These are phyloP conservation scores for Rhodotorula toruloides DNA, from an alignment of 768 basidiomycete genomes.

Conservation along the genomic window DNA sequence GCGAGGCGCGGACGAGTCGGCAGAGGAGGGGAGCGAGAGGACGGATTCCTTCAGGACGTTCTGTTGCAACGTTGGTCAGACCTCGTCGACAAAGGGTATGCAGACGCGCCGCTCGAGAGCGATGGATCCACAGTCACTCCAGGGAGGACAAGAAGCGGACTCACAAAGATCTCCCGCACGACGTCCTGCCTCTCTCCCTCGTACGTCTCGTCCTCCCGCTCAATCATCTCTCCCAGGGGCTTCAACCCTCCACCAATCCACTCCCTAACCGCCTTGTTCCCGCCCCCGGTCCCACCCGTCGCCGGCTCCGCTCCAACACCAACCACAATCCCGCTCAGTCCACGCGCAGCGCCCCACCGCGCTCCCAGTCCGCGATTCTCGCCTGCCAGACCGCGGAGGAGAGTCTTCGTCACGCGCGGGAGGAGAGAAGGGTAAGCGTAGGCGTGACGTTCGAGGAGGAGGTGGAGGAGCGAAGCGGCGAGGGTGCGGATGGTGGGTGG, in stretches of 20 bases:
- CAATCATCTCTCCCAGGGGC: slow-evolving; percentile 44
- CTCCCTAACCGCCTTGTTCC: slow-evolving; percentile 29
- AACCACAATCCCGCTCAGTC: slow-evolving; percentile 50
- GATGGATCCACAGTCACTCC: too few relatives aligned
- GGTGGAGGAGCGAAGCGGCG: slow-evolving; percentile 77
- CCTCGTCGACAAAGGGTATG: too few relatives aligned
- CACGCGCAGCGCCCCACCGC: slow-evolving; percentile 82
- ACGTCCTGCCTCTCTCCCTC: slow-evolving; percentile 36
- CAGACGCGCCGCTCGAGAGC: too few relatives aligned
- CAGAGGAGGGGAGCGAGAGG: neutral
- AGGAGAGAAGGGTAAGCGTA: slow-evolving; percentile 84
- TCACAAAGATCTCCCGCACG: slow-evolving; percentile 38
- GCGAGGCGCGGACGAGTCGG: neutral
- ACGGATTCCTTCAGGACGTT: slow-evolving; percentile 21
- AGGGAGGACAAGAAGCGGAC: slow-evolving; percentile 14
- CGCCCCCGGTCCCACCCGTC: slow-evolving; percentile 33
- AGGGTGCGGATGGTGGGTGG: slow-evolving; percentile 58
- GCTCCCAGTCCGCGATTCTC: slow-evolving; percentile 55
- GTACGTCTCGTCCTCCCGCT: slow-evolving; percentile 33
- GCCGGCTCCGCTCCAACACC: slow-evolving; percentile 34
- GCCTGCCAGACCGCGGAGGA: slow-evolving; percentile 71
- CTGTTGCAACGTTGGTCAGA: neutral
- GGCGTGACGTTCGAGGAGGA: slow-evolving; percentile 71
- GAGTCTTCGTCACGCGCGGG: slow-evolving; percentile 86
- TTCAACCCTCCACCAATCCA: slow-evolving; percentile 42